These are phyloP conservation scores for Chaetomium olivaceum DNA, from an alignment of 2,329 filamentous ascomycete genomes.

Conservation along the genomic window DNA sequence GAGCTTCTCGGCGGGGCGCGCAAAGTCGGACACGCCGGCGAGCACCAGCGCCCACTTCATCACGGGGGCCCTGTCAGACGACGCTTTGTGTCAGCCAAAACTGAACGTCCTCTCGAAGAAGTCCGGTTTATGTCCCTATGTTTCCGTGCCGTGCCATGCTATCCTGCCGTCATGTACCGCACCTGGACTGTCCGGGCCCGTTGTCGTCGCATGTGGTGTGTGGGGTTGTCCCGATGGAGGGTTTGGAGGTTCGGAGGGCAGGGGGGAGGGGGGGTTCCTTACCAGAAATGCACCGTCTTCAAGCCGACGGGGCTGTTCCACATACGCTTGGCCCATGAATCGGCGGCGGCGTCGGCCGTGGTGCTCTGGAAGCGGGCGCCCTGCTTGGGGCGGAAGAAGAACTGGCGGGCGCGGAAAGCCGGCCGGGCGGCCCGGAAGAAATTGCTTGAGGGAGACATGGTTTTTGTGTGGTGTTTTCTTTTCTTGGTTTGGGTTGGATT, in stretches of 20 bases:
- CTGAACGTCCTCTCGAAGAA: too few relatives aligned
- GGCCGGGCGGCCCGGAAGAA: conserved; percentile 55
- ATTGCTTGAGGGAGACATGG: conserved; percentile 40
- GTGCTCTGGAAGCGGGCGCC: conserved; percentile 69
- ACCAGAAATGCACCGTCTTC: conserved; percentile 99
- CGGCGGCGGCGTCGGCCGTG: conserved; percentile 45
- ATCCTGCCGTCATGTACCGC: background rate
- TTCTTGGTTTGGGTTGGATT: background rate
- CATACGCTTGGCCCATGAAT: conserved; percentile 71
- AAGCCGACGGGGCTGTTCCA: conserved; percentile 79
- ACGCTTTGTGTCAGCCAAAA: too few relatives aligned
- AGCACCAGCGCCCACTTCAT: conserved; percentile 97
- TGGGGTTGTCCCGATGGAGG: background rate
- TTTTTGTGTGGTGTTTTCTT: conserved; percentile 4
- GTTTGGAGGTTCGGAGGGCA: background rate
- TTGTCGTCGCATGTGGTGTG: background rate
- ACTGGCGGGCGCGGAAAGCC: conserved; percentile 54
- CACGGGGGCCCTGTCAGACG: conserved; percentile 90
- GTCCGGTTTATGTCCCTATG: too few relatives aligned
- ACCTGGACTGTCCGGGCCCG: too few relatives aligned
- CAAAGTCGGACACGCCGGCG: conserved; percentile 87
- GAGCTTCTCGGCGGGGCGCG: conserved; percentile 87
- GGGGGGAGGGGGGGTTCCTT: conserved; percentile 27
- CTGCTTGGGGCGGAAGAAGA: conserved; percentile 47
- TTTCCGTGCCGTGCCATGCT: background rate